Evolutionary conservation across 176 grass and related monocot species (phyloP), one percentile per base, ranked within the genome.

Genomic region (Pharus latifolius): DNA sequence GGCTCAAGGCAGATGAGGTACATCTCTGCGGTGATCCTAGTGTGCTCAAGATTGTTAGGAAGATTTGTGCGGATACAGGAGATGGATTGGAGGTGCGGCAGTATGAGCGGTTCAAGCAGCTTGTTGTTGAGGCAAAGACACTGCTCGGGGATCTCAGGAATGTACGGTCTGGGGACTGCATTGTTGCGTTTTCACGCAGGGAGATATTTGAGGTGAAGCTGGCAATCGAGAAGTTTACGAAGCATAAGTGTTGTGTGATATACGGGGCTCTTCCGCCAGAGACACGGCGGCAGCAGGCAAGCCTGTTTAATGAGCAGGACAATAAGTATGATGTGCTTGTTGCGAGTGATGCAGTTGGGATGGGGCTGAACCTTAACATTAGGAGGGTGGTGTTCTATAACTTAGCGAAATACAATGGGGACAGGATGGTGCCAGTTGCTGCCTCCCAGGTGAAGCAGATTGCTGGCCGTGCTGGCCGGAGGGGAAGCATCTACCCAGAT

Each of bases 321-420:
- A 98, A 93, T 49, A 78, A 98, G 56, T 93, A 90, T 20, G 94
- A 98, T 61, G 68, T 93, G 27, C 75, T 98, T 77, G 87, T 98
- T 47, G 94, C 94, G 9, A 98, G 94, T 55, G 94, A 98, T 65
- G 94, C 89, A 0, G 84, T 98, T 1, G 89, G 94, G 12, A 98
- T 98, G 94, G 89, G 94, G 3, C 76, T 98, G 66, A 98, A 98
- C 85, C 90, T 98, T 66, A 93, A 98, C 78, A 98, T 98, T 50
- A 83, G 94, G 40, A 80, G 94, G 63, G 89, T 98, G 33, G 84
- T 93, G 4, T 98, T 98, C 65, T 88, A 90, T 77, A 87, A 49
- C 13, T 65, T 98, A 53, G 57, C 70, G 0, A 98, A 93, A 30
- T 93, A 75, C 60, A 98, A 98, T 55, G 94, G 94, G 45, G 89